phyloP scores from a whole-genome alignment of 1,139 yeast genomes.

The Nadsonia starkeyi-henricii region DNA sequence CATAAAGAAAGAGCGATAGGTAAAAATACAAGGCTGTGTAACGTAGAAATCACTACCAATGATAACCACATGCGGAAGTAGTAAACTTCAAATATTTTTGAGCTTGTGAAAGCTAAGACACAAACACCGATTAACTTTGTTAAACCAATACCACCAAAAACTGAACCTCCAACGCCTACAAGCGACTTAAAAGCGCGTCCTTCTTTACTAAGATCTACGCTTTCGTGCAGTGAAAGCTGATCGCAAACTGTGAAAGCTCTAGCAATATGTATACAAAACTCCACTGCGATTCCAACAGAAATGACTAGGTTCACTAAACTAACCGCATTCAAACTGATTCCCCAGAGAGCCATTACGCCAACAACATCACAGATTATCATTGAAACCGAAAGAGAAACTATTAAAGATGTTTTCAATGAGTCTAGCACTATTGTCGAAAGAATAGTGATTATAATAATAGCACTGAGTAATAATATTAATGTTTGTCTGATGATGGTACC shows the following conservation, averaged over 20 bases:
- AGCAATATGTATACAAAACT: constrained; percentile 79
- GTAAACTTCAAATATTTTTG: constrained; percentile 79
- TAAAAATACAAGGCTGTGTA: constrained; percentile 63
- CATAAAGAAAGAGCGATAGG: constrained; percentile 57
- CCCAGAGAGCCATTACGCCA: constrained; percentile 66
- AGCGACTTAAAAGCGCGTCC: constrained; percentile 47
- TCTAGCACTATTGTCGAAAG: constrained; percentile 52
- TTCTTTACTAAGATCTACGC: constrained; percentile 16
- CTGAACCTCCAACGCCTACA: constrained; percentile 70
- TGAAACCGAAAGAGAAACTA: constrained; percentile 44
- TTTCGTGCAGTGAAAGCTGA: constrained; percentile 16
- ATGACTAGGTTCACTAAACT: constrained; percentile 77
- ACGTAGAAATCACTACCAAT: constrained; percentile 57
- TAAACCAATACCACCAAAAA: constrained; percentile 75
- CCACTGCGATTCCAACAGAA: constrained; percentile 86
- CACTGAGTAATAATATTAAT: constrained; percentile 38
- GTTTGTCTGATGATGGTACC: constrained; percentile 46
- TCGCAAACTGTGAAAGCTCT: constrained; percentile 48
- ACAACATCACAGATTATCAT: constrained; percentile 61
- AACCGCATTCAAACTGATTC: constrained; percentile 74
- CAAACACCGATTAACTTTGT: constrained; percentile 81
- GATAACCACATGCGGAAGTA: constrained; percentile 96
- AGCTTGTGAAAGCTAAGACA: constrained; percentile 73
- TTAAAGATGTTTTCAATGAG: constrained; percentile 43
- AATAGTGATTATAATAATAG: constrained; percentile 40